Base-by-base conservation (phyloP, 2,329 filamentous ascomycete species). In the Tolypocladium sp. region DNA sequence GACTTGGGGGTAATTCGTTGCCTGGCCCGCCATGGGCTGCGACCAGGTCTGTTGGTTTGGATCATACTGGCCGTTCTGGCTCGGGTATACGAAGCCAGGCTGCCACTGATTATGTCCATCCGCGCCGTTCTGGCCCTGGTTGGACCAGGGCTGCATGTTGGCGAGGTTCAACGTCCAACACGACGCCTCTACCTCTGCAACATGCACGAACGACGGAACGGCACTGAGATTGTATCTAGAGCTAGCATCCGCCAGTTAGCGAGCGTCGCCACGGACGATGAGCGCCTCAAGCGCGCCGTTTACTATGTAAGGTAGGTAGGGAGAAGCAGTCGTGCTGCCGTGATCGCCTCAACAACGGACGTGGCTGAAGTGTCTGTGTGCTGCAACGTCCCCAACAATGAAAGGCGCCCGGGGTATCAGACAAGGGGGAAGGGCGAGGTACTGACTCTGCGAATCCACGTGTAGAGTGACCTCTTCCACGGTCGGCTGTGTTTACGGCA, bases 81-180 rank as follows among this genome's bases (percentile, higher is more conserved):
- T 62, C 42, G 67, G 57, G 55, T 71, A 76, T 42, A 62, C 61
- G 63, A 71, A 76, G 60, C 66, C 69, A 54, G 67, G 60, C 59
- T 70, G 68, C 74, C 74, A 76, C 46, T 69, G 68, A 57, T 67
- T 67, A 57, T 70, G 69, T 58, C 69, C 71, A 59, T 73, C 70
- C 57, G 70, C 64, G 64, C 72, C 74, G 57, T 69, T 71, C 64
- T 75, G 73, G 65, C 70, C 68, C 59, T 69, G 64, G 59, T 68
- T 68, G 46, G 72, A 63, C 74, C 74, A 76, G 60, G 74, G 73
- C 70, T 76, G 74, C 74, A 76, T 76, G 62, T 70, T 67, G 60
- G 53, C 60, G 63, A 61, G 63, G 62, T 58, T 63, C 64, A 37
- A 53, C 49, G 49, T 33, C 27, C 49, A 22, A 37, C 20, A 59